A percentile compares a stretch with the other conserved stretches of the same genome.
phyloP scores from a whole-genome alignment of 192 early-diverging fungal species.

The Spinellus fusiger region DNA sequence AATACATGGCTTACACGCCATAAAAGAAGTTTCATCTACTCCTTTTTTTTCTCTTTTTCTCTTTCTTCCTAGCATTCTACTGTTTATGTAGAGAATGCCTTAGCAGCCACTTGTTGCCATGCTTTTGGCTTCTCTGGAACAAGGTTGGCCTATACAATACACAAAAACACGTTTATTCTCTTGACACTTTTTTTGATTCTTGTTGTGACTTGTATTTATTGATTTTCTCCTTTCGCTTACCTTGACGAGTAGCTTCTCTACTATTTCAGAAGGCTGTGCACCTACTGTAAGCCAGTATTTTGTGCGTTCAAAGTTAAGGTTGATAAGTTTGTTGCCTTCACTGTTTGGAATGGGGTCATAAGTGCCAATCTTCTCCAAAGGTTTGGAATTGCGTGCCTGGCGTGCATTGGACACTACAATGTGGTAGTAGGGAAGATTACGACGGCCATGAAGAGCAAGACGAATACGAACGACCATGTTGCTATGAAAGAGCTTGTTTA shows the following conservation, averaged over 20 bases:
- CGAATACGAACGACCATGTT: conserved; percentile 77
- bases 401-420: conserved; percentile 86
- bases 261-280: conserved; percentile 90
- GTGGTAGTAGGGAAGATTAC: conserved; percentile 88
- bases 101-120: conserved; percentile 25
- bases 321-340: conserved; percentile 76
- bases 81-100: conserved; percentile 1
- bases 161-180: neutral
- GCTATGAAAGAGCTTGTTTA: neutral
- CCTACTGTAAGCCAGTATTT: conserved; percentile 98
- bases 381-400: conserved; percentile 78
- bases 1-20: no score
- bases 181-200: neutral
- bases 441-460: conserved; percentile 85
- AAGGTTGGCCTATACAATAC: conserved; percentile 22
- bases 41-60: neutral
- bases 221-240: conserved; percentile 26
- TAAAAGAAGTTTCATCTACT: no score
- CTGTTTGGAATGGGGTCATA: conserved; percentile 82
- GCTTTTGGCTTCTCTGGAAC: conserved; percentile 30
- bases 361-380: conserved; percentile 86
- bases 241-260: conserved; percentile 83
- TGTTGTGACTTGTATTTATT: neutral
- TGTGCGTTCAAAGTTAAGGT: conserved; percentile 79
- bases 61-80: neutral